Conservation (phyloP, 73 alveolate species). For the Blepharisma japonicum region DNA sequence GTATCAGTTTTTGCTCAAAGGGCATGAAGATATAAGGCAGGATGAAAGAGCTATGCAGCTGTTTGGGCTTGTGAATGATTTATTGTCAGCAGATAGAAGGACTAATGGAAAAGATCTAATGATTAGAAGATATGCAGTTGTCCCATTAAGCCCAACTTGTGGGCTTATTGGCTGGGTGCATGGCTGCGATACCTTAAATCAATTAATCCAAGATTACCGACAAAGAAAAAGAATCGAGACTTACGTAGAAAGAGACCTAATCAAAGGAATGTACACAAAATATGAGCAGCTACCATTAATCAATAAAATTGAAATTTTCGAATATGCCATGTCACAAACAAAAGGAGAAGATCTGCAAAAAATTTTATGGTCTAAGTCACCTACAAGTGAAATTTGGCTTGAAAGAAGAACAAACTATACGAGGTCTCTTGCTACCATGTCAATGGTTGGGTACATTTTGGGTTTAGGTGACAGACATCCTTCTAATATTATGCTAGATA, state of each 20-base stretch:
- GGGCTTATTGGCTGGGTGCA: conserved; percentile 99
- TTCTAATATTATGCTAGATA: conserved; percentile 95
- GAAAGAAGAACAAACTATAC: conserved; percentile 96
- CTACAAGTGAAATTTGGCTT: conserved; percentile 92
- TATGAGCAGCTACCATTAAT: conserved; percentile 80
- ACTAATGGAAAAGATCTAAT: conserved; percentile 85
- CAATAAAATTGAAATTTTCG: conserved; percentile 87
- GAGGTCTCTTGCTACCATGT: conserved; percentile 94
- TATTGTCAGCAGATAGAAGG: conserved; percentile 85
- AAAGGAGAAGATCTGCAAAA: conserved; percentile 92
- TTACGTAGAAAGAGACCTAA: conserved; percentile 80
- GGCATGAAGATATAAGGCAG: conserved; percentile 96
- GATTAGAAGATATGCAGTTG: conserved; percentile 94
- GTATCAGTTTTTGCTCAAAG: conserved; percentile 90
- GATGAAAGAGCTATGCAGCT: conserved; percentile 99
- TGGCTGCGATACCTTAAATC: conserved; percentile 93
- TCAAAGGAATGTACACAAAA: conserved; percentile 78
- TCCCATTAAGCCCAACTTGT: conserved; percentile 90
- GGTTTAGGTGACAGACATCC: conserved; percentile 99
- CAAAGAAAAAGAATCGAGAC: conserved; percentile 72
- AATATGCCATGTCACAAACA: conserved; percentile 86
- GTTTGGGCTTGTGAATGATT: conserved; percentile 92
- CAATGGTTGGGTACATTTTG: conserved; percentile 97
- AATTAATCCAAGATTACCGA: conserved; percentile 92
- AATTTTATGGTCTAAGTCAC: conserved; percentile 90